A percentile compares a stretch with the other conserved stretches of the same genome.
These are phyloP conservation scores for Melanopsichium pennsylvanicum DNA, from an alignment of 1,284 basidiomycete species.

Conservation along the genomic window DNA sequence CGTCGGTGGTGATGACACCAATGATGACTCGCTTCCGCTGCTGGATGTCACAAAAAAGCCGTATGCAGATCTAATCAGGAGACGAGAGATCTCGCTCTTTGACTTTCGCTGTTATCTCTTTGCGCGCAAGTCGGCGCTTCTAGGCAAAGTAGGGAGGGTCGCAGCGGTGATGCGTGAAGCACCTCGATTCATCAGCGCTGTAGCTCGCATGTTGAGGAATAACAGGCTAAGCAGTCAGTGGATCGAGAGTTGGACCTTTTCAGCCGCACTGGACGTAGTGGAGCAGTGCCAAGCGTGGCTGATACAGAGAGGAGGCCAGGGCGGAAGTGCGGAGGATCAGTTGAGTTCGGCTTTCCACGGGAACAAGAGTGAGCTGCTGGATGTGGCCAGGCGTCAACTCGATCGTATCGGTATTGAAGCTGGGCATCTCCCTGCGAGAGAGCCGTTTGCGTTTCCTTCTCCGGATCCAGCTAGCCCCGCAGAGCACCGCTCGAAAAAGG, in stretches of 20 bases:
- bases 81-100: constrained; percentile 89
- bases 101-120: constrained; percentile 93
- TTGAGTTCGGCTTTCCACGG: constrained; percentile 56
- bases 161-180: constrained; percentile 76
- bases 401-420: constrained; percentile 79
- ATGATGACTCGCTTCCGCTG: constrained; percentile 82
- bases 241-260: constrained; percentile 94
- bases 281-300: constrained; percentile 83
- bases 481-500: neutral
- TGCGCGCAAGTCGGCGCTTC: constrained; percentile 80
- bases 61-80: constrained; percentile 87
- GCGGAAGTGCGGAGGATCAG: constrained; percentile 24
- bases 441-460: constrained; percentile 70
- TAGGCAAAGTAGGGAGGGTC: constrained; percentile 77
- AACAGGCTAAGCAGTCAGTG: constrained; percentile 71
- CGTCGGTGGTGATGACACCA: constrained; percentile 55
- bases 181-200: constrained; percentile 78
- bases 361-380: constrained; percentile 79
- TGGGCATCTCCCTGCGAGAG: constrained; percentile 75
- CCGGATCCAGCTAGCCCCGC: neutral
- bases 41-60: constrained; percentile 82
- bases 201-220: constrained; percentile 78
- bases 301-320: constrained; percentile 41
- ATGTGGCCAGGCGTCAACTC: constrained; percentile 79
- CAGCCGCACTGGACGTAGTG: constrained; percentile 84